A percentile compares a stretch with the other conserved stretches of the same genome.
Conservation (phyloP, 2,329 filamentous ascomycete species). For the Ceratocystis albifundus region DNA sequence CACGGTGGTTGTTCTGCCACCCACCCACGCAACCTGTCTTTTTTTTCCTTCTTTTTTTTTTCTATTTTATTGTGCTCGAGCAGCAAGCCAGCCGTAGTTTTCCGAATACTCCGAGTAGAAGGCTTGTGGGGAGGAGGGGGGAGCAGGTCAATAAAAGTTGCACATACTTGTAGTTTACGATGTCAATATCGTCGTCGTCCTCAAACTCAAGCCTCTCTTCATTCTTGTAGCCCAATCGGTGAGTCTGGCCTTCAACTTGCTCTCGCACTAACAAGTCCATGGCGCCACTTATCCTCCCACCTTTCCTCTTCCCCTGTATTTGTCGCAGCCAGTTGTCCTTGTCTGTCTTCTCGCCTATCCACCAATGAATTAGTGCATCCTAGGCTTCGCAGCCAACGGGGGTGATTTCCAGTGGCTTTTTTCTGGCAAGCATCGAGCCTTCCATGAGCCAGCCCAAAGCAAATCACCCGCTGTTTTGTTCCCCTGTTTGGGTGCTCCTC, state of each 20-base stretch:
- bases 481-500: background rate
- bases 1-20: background rate
- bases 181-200: background rate
- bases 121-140: background rate
- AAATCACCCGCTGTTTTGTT: constrained; percentile 4
- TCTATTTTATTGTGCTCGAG: background rate
- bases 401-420: background rate
- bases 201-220: background rate
- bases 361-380: constrained; percentile 1
- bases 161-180: background rate
- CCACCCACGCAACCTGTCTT: background rate
- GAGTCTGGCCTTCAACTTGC: background rate
- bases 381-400: background rate
- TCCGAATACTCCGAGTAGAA: background rate
- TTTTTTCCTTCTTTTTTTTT: no score
- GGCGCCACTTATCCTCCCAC: background rate
- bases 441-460: background rate
- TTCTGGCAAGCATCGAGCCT: constrained; percentile 4
- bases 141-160: background rate
- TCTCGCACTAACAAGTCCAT: background rate
- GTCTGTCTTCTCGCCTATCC: background rate
- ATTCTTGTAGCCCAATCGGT: background rate
- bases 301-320: background rate
- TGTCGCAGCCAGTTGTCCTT: background rate
- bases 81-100: background rate